These are phyloP conservation scores for Tardiomyces digboiensis DNA, from an alignment of 1,139 yeast species.

Conservation along the genomic window DNA sequence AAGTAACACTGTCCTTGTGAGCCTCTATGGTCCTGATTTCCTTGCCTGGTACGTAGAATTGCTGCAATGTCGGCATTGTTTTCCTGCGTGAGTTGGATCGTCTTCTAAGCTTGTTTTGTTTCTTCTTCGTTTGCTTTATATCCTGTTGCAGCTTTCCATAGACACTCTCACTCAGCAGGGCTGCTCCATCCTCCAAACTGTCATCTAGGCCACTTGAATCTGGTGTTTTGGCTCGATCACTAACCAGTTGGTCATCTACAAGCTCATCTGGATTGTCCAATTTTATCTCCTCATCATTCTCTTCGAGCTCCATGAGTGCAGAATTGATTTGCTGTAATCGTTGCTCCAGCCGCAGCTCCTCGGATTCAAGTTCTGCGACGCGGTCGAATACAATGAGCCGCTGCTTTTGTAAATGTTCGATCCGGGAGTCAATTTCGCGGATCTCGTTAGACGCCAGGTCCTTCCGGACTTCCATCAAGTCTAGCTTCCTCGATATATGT, in stretches of 20 bases:
- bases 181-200: conserved; percentile 1
- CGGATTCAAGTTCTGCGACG: conserved; percentile 49
- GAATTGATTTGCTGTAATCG: neutral
- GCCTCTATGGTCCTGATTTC: conserved; percentile 42
- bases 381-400: conserved; percentile 46
- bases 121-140: conserved; percentile 1
- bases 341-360: conserved; percentile 41
- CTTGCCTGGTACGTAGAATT: conserved; percentile 50
- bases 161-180: conserved; percentile 29
- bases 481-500: conserved; percentile 38
- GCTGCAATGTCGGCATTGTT: conserved; percentile 52
- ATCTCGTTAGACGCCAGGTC: conserved; percentile 56
- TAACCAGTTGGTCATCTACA: no score
- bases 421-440: conserved; percentile 47
- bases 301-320: neutral
- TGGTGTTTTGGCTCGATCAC: no score
- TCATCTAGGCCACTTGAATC: no score
- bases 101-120: conserved; percentile 4
- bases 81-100: conserved; percentile 26
- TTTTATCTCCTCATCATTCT: neutral
- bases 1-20: conserved; percentile 41
- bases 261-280: no score
- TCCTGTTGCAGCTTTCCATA: conserved; percentile 28
- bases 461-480: conserved; percentile 50
- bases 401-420: conserved; percentile 39